Evolutionary conservation across 192 early-diverging fungal species (phyloP).

Genomic region (Podila minutissima): DNA sequence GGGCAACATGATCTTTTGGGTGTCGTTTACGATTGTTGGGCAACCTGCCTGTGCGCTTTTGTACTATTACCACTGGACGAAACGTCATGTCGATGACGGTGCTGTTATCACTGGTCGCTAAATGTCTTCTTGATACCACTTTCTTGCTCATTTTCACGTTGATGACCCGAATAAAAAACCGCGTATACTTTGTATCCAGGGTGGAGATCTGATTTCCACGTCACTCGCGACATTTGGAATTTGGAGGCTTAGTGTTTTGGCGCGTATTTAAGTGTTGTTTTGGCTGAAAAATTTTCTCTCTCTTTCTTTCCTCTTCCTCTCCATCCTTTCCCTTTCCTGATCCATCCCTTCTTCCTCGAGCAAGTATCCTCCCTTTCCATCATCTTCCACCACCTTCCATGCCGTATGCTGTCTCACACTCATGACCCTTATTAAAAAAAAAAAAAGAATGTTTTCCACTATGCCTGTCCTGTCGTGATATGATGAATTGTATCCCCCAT

Average conservation of each 20-base stretch:
- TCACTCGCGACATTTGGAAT: too few relatives aligned
- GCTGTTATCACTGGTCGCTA: neutral
- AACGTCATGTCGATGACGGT: conserved; percentile 10
- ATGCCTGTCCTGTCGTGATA: neutral
- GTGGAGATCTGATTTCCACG: too few relatives aligned
- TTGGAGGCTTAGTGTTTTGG: too few relatives aligned
- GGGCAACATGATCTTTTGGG: conserved; percentile 85
- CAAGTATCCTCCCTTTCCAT: neutral
- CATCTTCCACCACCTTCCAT: too few relatives aligned
- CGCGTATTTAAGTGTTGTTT: too few relatives aligned
- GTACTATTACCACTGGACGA: conserved; percentile 74
- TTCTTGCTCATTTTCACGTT: too few relatives aligned
- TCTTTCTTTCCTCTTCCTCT: neutral
- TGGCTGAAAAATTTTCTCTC: neutral
- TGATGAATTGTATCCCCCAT: neutral
- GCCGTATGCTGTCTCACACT: too few relatives aligned
- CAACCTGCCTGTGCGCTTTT: conserved; percentile 78
- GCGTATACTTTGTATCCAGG: too few relatives aligned
- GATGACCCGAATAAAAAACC: too few relatives aligned
- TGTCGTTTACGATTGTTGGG: conserved; percentile 83
- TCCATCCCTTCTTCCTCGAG: neutral
- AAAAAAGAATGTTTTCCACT: neutral
- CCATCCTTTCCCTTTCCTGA: neutral
- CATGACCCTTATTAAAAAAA: neutral
- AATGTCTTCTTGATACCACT: too few relatives aligned